Conservation (phyloP, 2,329 filamentous ascomycete species). For the Colletotrichum euphorbiae region DNA sequence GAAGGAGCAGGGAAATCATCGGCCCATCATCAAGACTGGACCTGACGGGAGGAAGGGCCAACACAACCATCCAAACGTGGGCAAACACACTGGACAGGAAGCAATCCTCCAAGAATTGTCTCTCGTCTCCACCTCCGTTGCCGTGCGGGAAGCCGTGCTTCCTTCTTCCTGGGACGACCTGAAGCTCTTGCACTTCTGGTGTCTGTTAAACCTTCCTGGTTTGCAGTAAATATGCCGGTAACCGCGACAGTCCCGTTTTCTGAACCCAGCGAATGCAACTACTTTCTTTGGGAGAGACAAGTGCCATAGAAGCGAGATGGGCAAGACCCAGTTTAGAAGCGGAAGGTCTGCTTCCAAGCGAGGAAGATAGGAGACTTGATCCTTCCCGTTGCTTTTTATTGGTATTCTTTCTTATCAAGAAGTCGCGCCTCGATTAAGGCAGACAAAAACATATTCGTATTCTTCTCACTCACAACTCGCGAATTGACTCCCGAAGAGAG, state of each 20-base stretch:
- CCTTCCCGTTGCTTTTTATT: background rate
- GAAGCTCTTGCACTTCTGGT: slow-evolving; percentile 17
- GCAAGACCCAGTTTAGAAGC: background rate
- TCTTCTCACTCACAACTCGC: background rate
- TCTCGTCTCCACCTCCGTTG: slow-evolving; percentile 1
- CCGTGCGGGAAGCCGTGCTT: slow-evolving; percentile 22
- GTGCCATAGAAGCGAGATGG: slow-evolving; percentile 15
- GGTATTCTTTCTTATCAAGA: too few relatives aligned
- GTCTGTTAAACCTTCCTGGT: slow-evolving; percentile 12
- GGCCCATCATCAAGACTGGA: background rate
- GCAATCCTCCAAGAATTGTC: background rate
- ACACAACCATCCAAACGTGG: background rate
- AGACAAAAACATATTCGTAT: too few relatives aligned
- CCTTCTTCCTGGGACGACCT: slow-evolving; percentile 19
- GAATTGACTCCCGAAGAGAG: background rate
- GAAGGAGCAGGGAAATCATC: background rate
- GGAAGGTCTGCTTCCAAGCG: background rate
- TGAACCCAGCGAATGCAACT: slow-evolving; percentile 1
- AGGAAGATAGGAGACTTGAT: background rate
- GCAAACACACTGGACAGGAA: background rate
- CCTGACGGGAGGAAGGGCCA: background rate
- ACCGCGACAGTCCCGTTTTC: slow-evolving; percentile 6
- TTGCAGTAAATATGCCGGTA: slow-evolving; percentile 15
- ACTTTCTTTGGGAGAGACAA: slow-evolving; percentile 14
- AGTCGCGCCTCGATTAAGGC: too few relatives aligned